A percentile compares a stretch with the other conserved stretches of the same genome.
Conservation (phyloP, 805 yeast genomes). For the Kazachstania viticola region DNA sequence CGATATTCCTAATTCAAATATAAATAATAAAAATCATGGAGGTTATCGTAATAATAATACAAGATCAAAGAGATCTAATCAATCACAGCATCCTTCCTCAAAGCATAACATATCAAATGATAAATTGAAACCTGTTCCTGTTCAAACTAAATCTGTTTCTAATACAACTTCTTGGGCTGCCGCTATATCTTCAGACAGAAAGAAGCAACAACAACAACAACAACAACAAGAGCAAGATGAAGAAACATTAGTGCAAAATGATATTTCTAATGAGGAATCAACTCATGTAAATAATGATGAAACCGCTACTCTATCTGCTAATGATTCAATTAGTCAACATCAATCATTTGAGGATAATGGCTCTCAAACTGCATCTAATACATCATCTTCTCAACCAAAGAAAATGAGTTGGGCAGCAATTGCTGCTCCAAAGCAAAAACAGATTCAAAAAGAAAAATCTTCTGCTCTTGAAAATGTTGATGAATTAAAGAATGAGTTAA, state of each 20-base stretch:
- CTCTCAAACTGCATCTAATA: too few species aligned
- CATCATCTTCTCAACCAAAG: too few species aligned
- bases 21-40: conserved; percentile 8
- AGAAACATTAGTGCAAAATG: neutral
- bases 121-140: conserved; percentile 15
- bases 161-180: conserved; percentile 30
- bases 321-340: too few species aligned
- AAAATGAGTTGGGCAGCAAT: conserved; percentile 61
- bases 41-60: too few species aligned
- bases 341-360: too few species aligned
- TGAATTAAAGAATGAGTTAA: conserved; percentile 28
- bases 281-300: neutral
- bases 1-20: conserved; percentile 3
- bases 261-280: neutral
- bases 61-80: too few species aligned
- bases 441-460: conserved; percentile 20
- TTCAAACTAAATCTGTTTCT: conserved; percentile 19
- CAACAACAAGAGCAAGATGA: conserved; percentile 5
- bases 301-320: too few species aligned
- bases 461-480: conserved; percentile 20
- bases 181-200: conserved; percentile 15
- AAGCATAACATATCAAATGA: too few species aligned
- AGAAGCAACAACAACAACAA: conserved; percentile 6
- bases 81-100: too few species aligned
- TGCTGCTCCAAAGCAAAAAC: conserved; percentile 40